Evolutionary conservation across 148 eudicot species (phyloP), one percentile per base, ranked within the genome.

Genomic region (Chenopodium suecicum): DNA sequence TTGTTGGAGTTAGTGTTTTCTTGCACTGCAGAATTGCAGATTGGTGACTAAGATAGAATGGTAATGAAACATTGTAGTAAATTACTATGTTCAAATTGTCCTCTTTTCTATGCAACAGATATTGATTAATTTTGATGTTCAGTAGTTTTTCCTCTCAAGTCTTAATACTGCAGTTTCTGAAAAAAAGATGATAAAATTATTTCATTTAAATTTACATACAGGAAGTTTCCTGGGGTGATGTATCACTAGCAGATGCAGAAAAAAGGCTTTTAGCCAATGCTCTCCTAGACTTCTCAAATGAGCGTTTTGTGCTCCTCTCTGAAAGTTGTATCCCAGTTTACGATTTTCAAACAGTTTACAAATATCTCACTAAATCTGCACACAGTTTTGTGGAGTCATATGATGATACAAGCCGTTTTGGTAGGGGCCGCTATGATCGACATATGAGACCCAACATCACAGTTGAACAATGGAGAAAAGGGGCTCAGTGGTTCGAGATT

Each of bases 291-390:
- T 92, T 88, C 82, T 93, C 95, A 27, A 93, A 90, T 5, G 94
- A 93, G 66, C 91, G 94, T 14, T 90, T 92, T 78, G 85, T 90
- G 78, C 95, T 93, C 9, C 87, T 93, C 10, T 93, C 98, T 0
- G 94, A 93, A 81, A 92, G 95, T 72, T 93, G 95, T 88, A 92
- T 93, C 77, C 95, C 95, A 0, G 82, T 93, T 2, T 90, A 90
- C 86, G 85, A 88, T 73, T 92, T 93, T 83, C 88, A 85, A 69
- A 90, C 90, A 4, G 88, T 92, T 47, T 92, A 93, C 89, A 85
- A 85, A 25, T 90, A 93, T 81, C 92, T 93, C 76, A 85, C 81
- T 9, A 81, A 78, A 44, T 92, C 98, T 7, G 11, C 6, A 12
- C 88, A 87, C 41, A 93, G 91, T 80, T 93, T 88, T 58, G 95